These are phyloP conservation scores for Artemisia annua DNA, from an alignment of 129 eudicot species.

Conservation along the genomic window DNA sequence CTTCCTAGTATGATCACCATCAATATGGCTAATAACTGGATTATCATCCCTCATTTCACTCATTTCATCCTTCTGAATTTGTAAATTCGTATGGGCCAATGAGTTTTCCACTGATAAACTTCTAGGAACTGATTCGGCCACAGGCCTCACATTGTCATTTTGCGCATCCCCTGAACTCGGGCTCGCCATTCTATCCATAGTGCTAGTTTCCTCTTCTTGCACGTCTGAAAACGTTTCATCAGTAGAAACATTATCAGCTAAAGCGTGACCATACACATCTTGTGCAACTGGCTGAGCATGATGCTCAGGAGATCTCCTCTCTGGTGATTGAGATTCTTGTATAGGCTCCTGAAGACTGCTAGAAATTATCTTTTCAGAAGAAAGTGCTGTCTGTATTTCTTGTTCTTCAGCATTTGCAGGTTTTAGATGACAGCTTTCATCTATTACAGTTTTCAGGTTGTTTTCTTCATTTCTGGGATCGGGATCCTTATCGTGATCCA, in stretches of 20 bases:
- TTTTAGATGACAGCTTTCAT: slow-evolving; percentile 30
- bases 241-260: slow-evolving; percentile 33
- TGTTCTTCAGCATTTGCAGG: slow-evolving; percentile 34
- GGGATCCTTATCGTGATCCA: slow-evolving; percentile 20
- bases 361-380: slow-evolving; percentile 28
- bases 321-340: slow-evolving; percentile 36
- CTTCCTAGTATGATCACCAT: slow-evolving; percentile 35
- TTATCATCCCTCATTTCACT: slow-evolving; percentile 32
- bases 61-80: slow-evolving; percentile 34
- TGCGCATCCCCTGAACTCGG: slow-evolving; percentile 30
- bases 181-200: slow-evolving; percentile 19
- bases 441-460: slow-evolving; percentile 29
- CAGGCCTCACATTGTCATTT: slow-evolving; percentile 16
- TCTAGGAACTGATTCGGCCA: slow-evolving; percentile 21
- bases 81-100: slow-evolving; percentile 28
- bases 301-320: slow-evolving; percentile 37
- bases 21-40: slow-evolving; percentile 14
- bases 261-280: slow-evolving; percentile 29
- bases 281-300: slow-evolving; percentile 33
- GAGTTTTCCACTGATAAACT: slow-evolving; percentile 23
- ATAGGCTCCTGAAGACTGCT: slow-evolving; percentile 24
- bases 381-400: slow-evolving; percentile 26
- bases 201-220: slow-evolving; percentile 39
- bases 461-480: slow-evolving; percentile 31
- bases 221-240: slow-evolving; percentile 31